These are phyloP conservation scores for Globisporangium okanoganense DNA, from an alignment of 352 stramenopile genomes.

Conservation along the genomic window DNA sequence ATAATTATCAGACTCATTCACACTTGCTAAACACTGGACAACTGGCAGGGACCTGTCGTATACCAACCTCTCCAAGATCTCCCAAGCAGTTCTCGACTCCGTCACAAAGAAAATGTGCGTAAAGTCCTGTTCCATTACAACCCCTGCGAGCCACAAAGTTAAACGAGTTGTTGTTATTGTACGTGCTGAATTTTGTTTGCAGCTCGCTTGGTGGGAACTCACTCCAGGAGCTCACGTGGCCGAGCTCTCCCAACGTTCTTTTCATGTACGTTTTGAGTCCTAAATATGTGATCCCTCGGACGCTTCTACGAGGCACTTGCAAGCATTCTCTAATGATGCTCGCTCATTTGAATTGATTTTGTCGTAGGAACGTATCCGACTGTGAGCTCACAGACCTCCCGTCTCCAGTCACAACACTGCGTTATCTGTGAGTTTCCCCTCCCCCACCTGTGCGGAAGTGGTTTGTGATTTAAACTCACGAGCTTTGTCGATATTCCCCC, in stretches of 20 bases:
- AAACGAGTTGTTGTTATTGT: too few relatives aligned
- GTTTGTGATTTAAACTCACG: background rate
- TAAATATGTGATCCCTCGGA: too few relatives aligned
- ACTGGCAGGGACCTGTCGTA: conserved; percentile 5
- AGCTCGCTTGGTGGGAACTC: conserved; percentile 6
- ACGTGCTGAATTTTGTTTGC: background rate
- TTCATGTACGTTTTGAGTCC: conserved; percentile 10
- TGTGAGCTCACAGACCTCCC: background rate
- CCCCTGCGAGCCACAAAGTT: background rate
- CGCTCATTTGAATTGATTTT: background rate
- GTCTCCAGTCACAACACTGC: background rate
- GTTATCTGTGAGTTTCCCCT: conserved; percentile 1
- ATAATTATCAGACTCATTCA: background rate
- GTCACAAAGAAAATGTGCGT: conserved; percentile 1
- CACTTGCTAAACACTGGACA: background rate
- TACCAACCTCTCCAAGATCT: conserved; percentile 4
- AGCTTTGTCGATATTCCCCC: background rate
- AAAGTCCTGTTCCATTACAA: too few relatives aligned
- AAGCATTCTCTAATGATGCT: background rate
- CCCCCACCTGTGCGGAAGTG: background rate
- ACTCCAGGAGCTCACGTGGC: background rate
- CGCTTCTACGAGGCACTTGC: background rate
- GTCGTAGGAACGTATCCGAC: conserved; percentile 5
- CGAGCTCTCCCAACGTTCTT: conserved; percentile 4
- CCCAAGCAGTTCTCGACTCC: background rate